phyloP scores from a whole-genome alignment of 2,329 filamentous ascomycete genomes.

The Colletotrichum lupini region DNA sequence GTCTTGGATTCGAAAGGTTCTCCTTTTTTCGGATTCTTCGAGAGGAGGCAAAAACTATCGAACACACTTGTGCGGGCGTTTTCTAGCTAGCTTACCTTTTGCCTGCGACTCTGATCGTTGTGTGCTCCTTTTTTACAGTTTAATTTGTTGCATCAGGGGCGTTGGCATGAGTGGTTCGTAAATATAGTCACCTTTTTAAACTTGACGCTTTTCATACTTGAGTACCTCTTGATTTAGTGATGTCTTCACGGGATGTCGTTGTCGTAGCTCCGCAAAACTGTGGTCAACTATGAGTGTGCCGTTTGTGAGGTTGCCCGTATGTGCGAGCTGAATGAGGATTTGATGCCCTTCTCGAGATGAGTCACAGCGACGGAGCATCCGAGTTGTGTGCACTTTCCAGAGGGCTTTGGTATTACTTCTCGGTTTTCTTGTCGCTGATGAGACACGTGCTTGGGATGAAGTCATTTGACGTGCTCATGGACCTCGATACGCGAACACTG shows the following conservation, averaged over 20 bases:
- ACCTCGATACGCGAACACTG: no score
- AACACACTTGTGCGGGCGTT: neutral
- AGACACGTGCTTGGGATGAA: no score
- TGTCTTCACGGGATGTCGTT: neutral
- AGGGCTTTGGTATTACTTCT: no score
- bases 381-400: no score
- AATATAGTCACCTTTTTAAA: slow-evolving; percentile 26
- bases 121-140: neutral
- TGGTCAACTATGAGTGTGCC: no score
- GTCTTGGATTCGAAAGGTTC: slow-evolving; percentile 19
- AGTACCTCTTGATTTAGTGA: neutral
- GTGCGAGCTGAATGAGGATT: no score
- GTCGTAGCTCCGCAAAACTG: no score
- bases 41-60: neutral
- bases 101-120: neutral
- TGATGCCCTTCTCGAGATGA: no score
- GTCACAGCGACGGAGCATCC: no score
- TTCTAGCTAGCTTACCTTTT: neutral
- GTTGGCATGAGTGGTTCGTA: slow-evolving; percentile 32
- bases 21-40: neutral
- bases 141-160: slow-evolving; percentile 31
- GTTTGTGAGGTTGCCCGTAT: no score
- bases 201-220: neutral
- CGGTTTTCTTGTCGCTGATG: no score
- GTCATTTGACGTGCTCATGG: no score